Evolutionary conservation across 805 yeast species (phyloP), one percentile per base, ranked within the genome.

Genomic region (Myxozyma sirexii): DNA sequence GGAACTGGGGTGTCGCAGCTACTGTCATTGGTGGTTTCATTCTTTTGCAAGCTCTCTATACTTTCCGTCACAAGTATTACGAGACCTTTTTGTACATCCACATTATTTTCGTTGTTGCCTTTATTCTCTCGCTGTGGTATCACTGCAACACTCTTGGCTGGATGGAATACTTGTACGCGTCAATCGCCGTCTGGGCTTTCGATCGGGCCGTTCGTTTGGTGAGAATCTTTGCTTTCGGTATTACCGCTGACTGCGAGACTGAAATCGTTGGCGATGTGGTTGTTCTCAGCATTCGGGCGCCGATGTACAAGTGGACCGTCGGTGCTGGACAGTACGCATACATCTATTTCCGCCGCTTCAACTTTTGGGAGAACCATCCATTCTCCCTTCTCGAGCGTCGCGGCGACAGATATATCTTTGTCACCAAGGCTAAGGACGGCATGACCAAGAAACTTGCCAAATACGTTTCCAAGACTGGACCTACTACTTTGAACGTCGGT

Each of bases 171-270:
- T 66, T 80, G 26, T 83, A 81, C 56, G 80, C 84, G 2, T 68
- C 84, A 7, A 79, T 83, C 59, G 85, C 83, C 0, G 76, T 89
- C 7, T 90, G 96, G 96, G 79, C 76, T 1, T 77, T 83, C 65
- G 96, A 90, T 69, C 76, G 93, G 56, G 60, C 82, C 0, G 68
- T 81, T 13, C 79, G 96, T 63, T 58, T 85, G 8, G 74, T 79
- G 0, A 79, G 90, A 1, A 54, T 80, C 21, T 68, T 24, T 10
- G 17, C 27, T 15, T 35, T 43, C 13, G 62, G 62, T 19, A 17
- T 35, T 21, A 13, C n/a, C 24, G 24, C 43, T 10, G 46, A 24
- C n/a, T 53, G 54, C 29, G 15, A 39, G 13, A 51, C 38, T 15
- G 17, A 19, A 17, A 15, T 29, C n/a, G 26, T 33, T 21, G 54